Conservation (phyloP, 345 rosid genomes). For the Bretschneidera sinensis region DNA sequence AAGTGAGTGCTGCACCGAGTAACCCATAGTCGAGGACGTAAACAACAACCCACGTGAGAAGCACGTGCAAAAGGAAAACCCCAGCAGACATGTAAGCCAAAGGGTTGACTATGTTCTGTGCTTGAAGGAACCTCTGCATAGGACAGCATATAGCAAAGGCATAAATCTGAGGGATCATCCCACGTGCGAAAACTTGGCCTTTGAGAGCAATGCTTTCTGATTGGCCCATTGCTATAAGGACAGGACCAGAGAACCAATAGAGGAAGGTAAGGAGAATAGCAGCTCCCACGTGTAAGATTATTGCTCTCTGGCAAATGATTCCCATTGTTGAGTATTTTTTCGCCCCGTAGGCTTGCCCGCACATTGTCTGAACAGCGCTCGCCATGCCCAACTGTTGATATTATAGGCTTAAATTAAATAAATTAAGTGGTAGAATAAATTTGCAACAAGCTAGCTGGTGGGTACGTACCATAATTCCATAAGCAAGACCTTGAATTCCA, state of each 20-base stretch:
- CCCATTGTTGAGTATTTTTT: conserved; percentile 71
- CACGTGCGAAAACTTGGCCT: conserved; percentile 69
- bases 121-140: conserved; percentile 88
- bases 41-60: conserved; percentile 59
- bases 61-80: conserved; percentile 63
- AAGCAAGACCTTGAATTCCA: conserved; percentile 93
- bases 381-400: conserved; percentile 84
- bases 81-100: conserved; percentile 75
- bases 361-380: conserved; percentile 91
- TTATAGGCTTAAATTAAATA: too few relatives aligned
- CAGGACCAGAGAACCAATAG: conserved; percentile 61
- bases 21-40: conserved; percentile 52
- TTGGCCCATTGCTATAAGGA: conserved; percentile 60
- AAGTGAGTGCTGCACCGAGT: conserved; percentile 64
- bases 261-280: conserved; percentile 64
- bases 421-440: too few relatives aligned
- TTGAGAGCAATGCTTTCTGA: conserved; percentile 50
- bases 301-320: conserved; percentile 82
- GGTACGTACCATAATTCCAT: conserved; percentile 75
- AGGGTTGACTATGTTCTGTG: conserved; percentile 94
- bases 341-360: conserved; percentile 96
- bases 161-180: conserved; percentile 74
- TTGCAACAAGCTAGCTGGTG: too few relatives aligned
- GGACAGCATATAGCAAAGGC: conserved; percentile 83
- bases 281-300: conserved; percentile 69